Evolutionary conservation across 225 moss, liverwort and hornwort genomes (phyloP).

Genomic region (Takakia lepidozioides): DNA sequence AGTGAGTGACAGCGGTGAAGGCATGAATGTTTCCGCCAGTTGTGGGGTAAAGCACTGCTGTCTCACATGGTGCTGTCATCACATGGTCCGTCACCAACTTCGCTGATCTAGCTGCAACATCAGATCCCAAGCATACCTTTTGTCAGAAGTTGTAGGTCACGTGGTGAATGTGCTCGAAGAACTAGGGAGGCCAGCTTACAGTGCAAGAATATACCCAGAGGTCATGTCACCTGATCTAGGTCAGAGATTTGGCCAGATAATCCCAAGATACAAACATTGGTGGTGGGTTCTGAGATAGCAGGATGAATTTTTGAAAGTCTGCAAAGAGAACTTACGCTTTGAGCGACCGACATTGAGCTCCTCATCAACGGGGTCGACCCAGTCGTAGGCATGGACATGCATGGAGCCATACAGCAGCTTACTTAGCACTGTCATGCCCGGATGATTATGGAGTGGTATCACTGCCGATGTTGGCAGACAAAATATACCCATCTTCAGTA

Average conservation of each 20-base stretch:
- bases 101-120: conserved; percentile 56
- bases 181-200: no score
- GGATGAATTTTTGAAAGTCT: no score
- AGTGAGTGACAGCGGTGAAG: conserved; percentile 81
- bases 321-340: conserved; percentile 52
- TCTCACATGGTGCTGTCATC: conserved; percentile 48
- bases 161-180: no score
- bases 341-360: conserved; percentile 44
- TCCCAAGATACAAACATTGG: no score
- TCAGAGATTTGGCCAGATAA: no score
- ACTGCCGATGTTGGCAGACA: conserved; percentile 85
- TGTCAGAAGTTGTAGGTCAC: no score
- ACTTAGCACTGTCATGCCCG: conserved; percentile 98
- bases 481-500: conserved; percentile 88
- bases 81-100: conserved; percentile 71
- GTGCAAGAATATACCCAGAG: no score
- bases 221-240: no score
- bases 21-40: conserved; percentile 95
- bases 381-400: conserved; percentile 91
- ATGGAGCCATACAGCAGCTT: conserved; percentile 89
- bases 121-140: no score
- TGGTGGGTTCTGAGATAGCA: no score
- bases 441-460: conserved; percentile 97
- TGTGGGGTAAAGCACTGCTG: conserved; percentile 76
- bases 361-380: conserved; percentile 62